Base-by-base conservation (phyloP, 306 rosid genomes). In the Cucurbita ficifolia region DNA sequence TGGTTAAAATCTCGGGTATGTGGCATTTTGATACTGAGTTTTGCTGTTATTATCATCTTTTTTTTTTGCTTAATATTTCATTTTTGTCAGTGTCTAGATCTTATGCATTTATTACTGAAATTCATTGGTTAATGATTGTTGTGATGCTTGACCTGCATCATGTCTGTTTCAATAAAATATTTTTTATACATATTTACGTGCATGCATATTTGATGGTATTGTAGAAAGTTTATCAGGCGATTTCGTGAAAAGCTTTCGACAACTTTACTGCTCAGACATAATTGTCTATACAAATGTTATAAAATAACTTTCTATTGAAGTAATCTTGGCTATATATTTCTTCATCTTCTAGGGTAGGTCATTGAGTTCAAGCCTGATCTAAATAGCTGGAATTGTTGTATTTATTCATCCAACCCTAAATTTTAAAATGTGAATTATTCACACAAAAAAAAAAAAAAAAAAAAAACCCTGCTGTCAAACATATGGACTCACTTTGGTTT, bases 1-100 rank as follows among this genome's bases (percentile, higher is more conserved):
- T 94, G 98, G 98, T 82, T 94, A 83, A 94, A 94, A 84, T 68
- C 57, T 77, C 95, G 97, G 85, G 98, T 94, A 87, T 64, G 92
- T 84, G 68, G 48, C 68, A 42, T 69, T 48, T 65, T 10, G 71
- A 42, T 64, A 18, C 71, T 18, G 38, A 43, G 36, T 43, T 43
- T 7, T 42, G 17, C 50, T 67, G 39, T 67, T 42, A 35, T 40
- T 39, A 40, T 39, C 16, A 17, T n/a, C 8, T 29, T 5, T 29
- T 29, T 35, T 61, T 61, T 61, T 36, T 5, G 70, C 70, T 17
- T 10, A 42, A 64, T 17, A 64, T 58, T 64, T 64, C 5, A 9
- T 43, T 10, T n/a, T 62, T 62, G 21, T 61, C 6, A 16, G 48
- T 17, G 48, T 62, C 3, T 62, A 3, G 51, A 8, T 18, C 51